These are phyloP conservation scores for Lentinula guzmanii DNA, from an alignment of 768 basidiomycete species.

Conservation along the genomic window DNA sequence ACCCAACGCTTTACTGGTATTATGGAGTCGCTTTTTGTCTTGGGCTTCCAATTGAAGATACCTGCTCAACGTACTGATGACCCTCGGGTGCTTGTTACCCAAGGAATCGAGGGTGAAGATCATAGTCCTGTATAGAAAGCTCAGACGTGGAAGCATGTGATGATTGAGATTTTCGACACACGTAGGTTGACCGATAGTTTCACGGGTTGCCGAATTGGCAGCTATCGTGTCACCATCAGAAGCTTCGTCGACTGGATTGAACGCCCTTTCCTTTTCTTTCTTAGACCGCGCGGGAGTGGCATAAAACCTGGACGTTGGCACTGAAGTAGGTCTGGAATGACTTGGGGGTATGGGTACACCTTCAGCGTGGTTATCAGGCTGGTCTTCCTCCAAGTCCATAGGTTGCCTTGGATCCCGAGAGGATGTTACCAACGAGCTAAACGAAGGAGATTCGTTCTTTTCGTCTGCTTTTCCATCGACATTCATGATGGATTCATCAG, in stretches of 20 bases:
- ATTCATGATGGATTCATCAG: neutral
- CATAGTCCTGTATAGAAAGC: slow-evolving; percentile 45
- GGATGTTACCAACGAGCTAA: neutral
- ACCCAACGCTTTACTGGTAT: slow-evolving; percentile 33
- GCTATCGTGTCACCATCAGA: neutral
- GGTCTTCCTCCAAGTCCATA: slow-evolving; percentile 10
- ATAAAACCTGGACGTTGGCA: neutral
- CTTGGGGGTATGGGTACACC: neutral
- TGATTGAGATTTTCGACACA: neutral
- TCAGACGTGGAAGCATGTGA: neutral
- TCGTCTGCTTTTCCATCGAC: neutral
- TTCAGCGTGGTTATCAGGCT: neutral
- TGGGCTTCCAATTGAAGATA: slow-evolving; percentile 78
- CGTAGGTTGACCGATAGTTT: neutral
- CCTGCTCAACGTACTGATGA: slow-evolving; percentile 46
- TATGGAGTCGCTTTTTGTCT: slow-evolving; percentile 51
- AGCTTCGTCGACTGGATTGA: slow-evolving; percentile 5
- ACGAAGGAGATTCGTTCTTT: neutral
- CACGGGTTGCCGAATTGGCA: neutral
- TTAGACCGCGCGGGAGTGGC: neutral
- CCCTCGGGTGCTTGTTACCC: slow-evolving; percentile 63
- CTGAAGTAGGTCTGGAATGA: neutral
- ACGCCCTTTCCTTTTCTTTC: slow-evolving; percentile 3
- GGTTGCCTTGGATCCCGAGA: neutral
- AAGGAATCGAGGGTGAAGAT: slow-evolving; percentile 92